Base-by-base conservation (phyloP, 108 stramenopile species). In the Nannochloropsis oceanica region DNA sequence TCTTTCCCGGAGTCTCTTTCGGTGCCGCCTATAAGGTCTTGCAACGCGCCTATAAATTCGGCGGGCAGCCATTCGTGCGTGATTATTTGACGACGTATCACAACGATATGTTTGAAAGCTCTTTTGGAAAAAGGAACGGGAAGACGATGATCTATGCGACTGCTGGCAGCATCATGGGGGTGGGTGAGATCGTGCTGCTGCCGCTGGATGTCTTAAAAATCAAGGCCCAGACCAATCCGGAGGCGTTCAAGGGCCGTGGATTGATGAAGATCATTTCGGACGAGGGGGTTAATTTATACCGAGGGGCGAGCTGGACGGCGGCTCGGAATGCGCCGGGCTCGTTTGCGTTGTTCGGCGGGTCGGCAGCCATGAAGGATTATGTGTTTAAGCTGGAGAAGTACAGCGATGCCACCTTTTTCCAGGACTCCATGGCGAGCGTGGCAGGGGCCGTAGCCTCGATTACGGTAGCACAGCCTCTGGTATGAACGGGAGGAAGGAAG, bases 21-120 rank as follows among this genome's bases (percentile, higher is more conserved):
- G 94, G 93, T 42, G 93, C 93, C 20, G 94, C 89, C 25, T 94
- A 94, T 92, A 94, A 94, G 92, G 91, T 94, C 83, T 88, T 93
- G 27, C 93, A 94, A 85, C 92, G 94, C 42, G 89, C 93, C 14
- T 94, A 94, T 90, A 94, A 94, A 83, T 94, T 93, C 82, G 93
- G 94, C 43, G 94, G 94, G 14, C 94, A 94, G 88, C 93, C 92
- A 12, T 87, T 92, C 43, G 93, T 93, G 34, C 11, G 82, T 14
- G 80, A 81, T 81, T 25, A 83, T 79, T 86, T 94, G 85, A 93
- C 88, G 25, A 89, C 89, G 20, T 81, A 87, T 80, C 93, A 92
- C 83, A 91, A 92, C 13, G 82, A 84, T n/a, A 83, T 87, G 27
- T 92, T 94, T 80, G 90, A 92, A 80, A 79, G 84, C 13, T 26